These are phyloP conservation scores for Xylariaceae sp. DNA, from an alignment of 2,329 filamentous ascomycete species.

Conservation along the genomic window DNA sequence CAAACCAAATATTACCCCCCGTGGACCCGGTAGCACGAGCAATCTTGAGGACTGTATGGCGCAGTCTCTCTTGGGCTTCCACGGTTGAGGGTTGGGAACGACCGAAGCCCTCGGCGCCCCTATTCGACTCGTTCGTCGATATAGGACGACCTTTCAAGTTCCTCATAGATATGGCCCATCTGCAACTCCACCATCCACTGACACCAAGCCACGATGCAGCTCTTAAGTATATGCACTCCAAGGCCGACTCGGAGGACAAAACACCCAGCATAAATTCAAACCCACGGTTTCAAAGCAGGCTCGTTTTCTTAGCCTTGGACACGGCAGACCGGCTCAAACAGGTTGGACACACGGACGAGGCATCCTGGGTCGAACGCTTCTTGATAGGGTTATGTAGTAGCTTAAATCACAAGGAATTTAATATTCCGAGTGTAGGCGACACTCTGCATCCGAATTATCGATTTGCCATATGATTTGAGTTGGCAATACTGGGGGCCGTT, in stretches of 20 bases:
- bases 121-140: slow-evolving; percentile 57
- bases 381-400: slow-evolving; percentile 20
- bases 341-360: slow-evolving; percentile 28
- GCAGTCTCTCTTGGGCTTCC: slow-evolving; percentile 52
- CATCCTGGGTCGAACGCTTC: slow-evolving; percentile 32
- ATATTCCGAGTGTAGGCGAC: slow-evolving; percentile 6
- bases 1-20: slow-evolving; percentile 45
- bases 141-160: slow-evolving; percentile 47
- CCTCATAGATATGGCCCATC: slow-evolving; percentile 53
- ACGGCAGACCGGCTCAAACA: slow-evolving; percentile 29
- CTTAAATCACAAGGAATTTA: slow-evolving; percentile 24
- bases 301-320: slow-evolving; percentile 31
- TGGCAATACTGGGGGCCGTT: not conserved
- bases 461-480: slow-evolving; percentile 9
- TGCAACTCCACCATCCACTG: slow-evolving; percentile 58
- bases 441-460: slow-evolving; percentile 15
- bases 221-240: slow-evolving; percentile 46
- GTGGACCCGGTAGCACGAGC: slow-evolving; percentile 40
- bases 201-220: slow-evolving; percentile 52
- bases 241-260: slow-evolving; percentile 3
- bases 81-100: slow-evolving; percentile 54
- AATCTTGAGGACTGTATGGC: slow-evolving; percentile 49
- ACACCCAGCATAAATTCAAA: not conserved
- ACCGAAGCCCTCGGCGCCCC: slow-evolving; percentile 47
- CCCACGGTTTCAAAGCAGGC: slow-evolving; percentile 4